Base-by-base conservation (phyloP, 306 rosid species). In the Benincasa hispida region DNA sequence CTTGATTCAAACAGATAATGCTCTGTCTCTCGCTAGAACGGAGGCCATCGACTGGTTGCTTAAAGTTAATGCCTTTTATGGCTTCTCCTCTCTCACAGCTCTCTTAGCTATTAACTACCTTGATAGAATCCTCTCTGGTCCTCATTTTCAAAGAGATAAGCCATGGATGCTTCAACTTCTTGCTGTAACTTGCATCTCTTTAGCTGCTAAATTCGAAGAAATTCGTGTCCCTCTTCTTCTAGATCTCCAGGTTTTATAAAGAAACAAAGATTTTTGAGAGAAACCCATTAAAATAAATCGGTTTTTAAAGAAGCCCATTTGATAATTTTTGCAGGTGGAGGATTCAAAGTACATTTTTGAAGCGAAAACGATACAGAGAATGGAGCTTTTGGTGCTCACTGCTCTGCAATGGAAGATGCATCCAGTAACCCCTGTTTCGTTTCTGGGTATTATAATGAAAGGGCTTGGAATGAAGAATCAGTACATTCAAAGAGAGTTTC, bases 151-250 rank as follows among this genome's bases (percentile, higher is more conserved):
- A 80, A 81, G 86, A 24, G 92, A 91, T 72, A 89, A 90, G 86
- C 96, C 96, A 14, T 92, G 99, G 97, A 88, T 86, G 92, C 81
- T 90, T 50, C 93, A 89, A 73, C 99, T 94, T 47, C 93, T 89
- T 51, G 90, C 97, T 61, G 92, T 94, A 50, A 85, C 99, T 60
- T 94, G 99, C 86, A 84, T 94, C 83, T 92, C 99, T 75, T 17
- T 94, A 50, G 99, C 98, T 3, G 99, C 98, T 18, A 94, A 94
- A 86, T 96, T 94, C 53, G 99, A 94, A 82, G 99, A 94, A 79
- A 89, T 92, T 79, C 88, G 87, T 65, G 98, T 88, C 22, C 99
- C 99, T 56, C 92, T 90, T 75, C 99, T 94, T 79, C 85, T 90
- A 54, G 97, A 94, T 80, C 88, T 94, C 56, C 99, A 94, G 87